Conservation (phyloP, 2,329 filamentous ascomycete genomes). For the Helicocarpus griseus region DNA sequence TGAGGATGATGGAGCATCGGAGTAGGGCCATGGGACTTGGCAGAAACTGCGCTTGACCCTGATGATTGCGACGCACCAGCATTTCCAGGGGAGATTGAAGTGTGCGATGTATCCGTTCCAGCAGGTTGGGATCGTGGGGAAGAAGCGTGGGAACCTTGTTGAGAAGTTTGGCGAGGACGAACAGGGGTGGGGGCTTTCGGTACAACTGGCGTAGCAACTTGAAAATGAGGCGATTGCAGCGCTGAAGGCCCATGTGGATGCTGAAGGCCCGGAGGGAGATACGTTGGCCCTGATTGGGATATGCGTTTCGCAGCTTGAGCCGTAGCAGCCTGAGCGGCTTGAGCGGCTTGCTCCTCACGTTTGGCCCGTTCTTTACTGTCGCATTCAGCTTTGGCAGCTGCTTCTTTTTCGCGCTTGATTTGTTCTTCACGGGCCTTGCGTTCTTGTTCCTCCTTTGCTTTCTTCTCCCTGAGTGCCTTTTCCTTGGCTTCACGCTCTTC, state of each 20-base stretch:
- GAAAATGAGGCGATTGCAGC: slow-evolving; percentile 68
- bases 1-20: slow-evolving; percentile 47
- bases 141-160: slow-evolving; percentile 62
- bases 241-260: slow-evolving; percentile 43
- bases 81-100: slow-evolving; percentile 50
- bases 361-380: slow-evolving; percentile 40
- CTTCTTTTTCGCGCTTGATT: slow-evolving; percentile 47
- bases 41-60: slow-evolving; percentile 52
- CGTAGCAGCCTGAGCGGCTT: slow-evolving; percentile 8
- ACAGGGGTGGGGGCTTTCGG: slow-evolving; percentile 75
- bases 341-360: slow-evolving; percentile 31
- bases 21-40: slow-evolving; percentile 48
- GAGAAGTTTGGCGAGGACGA: slow-evolving; percentile 65
- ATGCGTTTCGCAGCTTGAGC: slow-evolving; percentile 41
- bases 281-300: slow-evolving; percentile 48
- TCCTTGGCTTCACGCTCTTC: slow-evolving; percentile 54
- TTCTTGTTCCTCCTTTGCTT: slow-evolving; percentile 54
- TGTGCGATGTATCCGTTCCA: slow-evolving; percentile 51
- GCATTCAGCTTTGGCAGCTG: slow-evolving; percentile 34
- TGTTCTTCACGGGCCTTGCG: slow-evolving; percentile 37
- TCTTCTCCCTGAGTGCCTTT: slow-evolving; percentile 63
- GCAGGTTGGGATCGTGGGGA: slow-evolving; percentile 49
- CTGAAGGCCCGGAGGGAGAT: slow-evolving; percentile 44
- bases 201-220: slow-evolving; percentile 68
- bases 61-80: slow-evolving; percentile 57